These are phyloP conservation scores for Circinella minor DNA, from an alignment of 371 early-diverging fungal genomes.

Conservation along the genomic window DNA sequence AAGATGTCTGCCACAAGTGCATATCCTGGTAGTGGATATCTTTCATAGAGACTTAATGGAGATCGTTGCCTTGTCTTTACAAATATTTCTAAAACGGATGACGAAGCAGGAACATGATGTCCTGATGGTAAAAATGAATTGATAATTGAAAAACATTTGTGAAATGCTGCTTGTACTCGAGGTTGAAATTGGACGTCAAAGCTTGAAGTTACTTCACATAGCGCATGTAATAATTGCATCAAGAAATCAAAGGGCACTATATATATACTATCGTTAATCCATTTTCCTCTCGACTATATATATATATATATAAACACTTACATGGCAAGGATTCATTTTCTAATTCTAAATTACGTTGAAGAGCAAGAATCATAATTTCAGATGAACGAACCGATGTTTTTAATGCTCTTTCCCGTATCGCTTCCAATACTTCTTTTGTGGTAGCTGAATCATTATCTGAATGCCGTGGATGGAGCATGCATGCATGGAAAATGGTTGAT, in stretches of 20 bases:
- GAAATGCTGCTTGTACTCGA: not conserved
- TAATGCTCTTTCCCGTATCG: slow-evolving; percentile 4
- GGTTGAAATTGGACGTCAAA: slow-evolving; percentile 2
- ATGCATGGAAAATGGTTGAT: slow-evolving; percentile 1
- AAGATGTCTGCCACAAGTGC: slow-evolving; percentile 12
- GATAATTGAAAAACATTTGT: not conserved
- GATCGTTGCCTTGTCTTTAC: not conserved
- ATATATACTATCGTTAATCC: not conserved
- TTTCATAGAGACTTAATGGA: not conserved
- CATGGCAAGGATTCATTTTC: not conserved
- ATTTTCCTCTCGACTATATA: not conserved
- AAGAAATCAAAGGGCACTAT: slow-evolving; percentile 11
- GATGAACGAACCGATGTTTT: not conserved
- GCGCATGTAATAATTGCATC: slow-evolving; percentile 5
- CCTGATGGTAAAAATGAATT: not conserved
- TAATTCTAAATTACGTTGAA: slow-evolving; percentile 3
- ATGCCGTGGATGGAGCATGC: slow-evolving; percentile 4
- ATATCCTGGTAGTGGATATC: slow-evolving; percentile 12
- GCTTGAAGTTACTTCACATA: not conserved
- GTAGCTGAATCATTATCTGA: not conserved
- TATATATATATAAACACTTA: not conserved
- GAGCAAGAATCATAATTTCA: slow-evolving; percentile 6
- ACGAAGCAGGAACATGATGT: slow-evolving; percentile 11
- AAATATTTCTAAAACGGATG: slow-evolving; percentile 3
- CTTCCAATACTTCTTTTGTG: not conserved